A percentile compares a stretch with the other conserved stretches of the same genome.
Evolutionary conservation across 164 flowering plant genomes (phyloP).

Genomic region (Nelumbo lutea): DNA sequence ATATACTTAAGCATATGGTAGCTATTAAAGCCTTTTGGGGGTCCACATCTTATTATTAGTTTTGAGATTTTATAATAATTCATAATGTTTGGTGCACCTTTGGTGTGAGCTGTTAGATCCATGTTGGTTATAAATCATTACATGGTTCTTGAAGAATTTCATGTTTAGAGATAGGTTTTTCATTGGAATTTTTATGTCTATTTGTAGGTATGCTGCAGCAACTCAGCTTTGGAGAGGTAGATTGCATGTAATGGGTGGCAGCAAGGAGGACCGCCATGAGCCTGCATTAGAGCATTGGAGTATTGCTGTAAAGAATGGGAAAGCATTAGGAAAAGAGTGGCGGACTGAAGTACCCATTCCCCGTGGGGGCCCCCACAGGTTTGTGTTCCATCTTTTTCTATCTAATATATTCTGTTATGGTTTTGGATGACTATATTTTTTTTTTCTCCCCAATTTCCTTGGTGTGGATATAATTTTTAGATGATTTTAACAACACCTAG

Average conservation of each 20-base stretch:
- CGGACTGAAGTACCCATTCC: slow-evolving; percentile 78
- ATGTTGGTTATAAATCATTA: not conserved
- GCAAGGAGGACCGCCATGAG: slow-evolving; percentile 88
- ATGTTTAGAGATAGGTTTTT: not conserved
- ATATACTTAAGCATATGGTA: not conserved
- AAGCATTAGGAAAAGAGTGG: slow-evolving; percentile 77
- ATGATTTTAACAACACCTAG: not conserved
- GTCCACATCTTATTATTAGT: not conserved
- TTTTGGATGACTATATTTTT: not conserved
- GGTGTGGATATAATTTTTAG: too few relatives aligned
- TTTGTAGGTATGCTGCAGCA: slow-evolving; percentile 90
- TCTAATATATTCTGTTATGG: not conserved
- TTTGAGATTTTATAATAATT: not conserved
- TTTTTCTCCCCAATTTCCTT: not conserved
- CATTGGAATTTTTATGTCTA: not conserved
- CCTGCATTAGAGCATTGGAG: slow-evolving; percentile 94
- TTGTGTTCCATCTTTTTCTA: slow-evolving; percentile 4
- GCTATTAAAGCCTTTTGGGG: not conserved
- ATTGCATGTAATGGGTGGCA: slow-evolving; percentile 98
- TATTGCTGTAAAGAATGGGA: slow-evolving; percentile 86
- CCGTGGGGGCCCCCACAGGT: slow-evolving; percentile 99
- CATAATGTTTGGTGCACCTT: not conserved
- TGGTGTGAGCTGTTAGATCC: not conserved
- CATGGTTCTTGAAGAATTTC: not conserved
- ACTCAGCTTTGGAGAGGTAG: slow-evolving; percentile 97